Evolutionary conservation across 2,329 filamentous ascomycete genomes (phyloP).

Genomic region (Akanthomyces lecanii): DNA sequence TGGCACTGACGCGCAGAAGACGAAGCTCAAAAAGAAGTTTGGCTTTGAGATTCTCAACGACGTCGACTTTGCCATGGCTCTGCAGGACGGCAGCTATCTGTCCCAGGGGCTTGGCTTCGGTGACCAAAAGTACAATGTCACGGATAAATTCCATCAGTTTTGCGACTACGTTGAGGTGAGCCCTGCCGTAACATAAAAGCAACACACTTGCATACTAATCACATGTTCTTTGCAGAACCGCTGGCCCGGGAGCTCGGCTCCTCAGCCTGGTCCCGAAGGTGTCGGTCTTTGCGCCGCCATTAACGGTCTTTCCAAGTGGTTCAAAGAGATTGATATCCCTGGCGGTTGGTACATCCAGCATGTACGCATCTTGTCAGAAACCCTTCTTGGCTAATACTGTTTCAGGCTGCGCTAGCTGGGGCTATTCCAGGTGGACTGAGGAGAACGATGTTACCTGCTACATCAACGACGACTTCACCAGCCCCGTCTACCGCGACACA

Average conservation of each 20-base stretch:
- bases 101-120: constrained; percentile 37
- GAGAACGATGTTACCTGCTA: constrained; percentile 45
- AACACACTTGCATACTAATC: not conserved
- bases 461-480: constrained; percentile 48
- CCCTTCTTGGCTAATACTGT: not conserved
- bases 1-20: constrained; percentile 35
- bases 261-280: constrained; percentile 31
- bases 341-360: constrained; percentile 38
- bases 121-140: constrained; percentile 32
- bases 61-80: constrained; percentile 41
- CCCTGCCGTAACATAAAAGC: not conserved
- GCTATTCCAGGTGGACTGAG: constrained; percentile 42
- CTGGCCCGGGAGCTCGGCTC: constrained; percentile 1
- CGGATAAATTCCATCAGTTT: constrained; percentile 28
- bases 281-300: constrained; percentile 53
- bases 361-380: not conserved
- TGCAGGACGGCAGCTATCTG: constrained; percentile 24
- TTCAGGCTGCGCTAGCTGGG: constrained; percentile 42
- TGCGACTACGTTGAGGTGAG: constrained; percentile 30
- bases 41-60: constrained; percentile 38
- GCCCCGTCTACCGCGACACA: constrained; percentile 47
- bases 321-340: constrained; percentile 41
- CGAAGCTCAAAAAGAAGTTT: constrained; percentile 25
- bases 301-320: constrained; percentile 51
- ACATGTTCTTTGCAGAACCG: not conserved